Conservation (phyloP, 805 yeast species). For the Ogataea siamensis region DNA sequence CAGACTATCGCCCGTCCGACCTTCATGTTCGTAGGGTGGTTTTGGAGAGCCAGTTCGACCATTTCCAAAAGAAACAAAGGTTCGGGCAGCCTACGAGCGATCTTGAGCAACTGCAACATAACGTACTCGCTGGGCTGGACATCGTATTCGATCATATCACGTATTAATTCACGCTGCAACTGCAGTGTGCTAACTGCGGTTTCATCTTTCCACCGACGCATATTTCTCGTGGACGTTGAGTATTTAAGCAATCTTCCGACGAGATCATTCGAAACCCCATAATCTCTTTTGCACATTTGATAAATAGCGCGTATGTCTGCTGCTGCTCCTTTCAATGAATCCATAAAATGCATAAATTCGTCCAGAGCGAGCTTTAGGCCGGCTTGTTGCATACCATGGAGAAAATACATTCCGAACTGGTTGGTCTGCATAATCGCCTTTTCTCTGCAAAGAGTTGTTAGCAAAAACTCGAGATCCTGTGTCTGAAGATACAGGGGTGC, state of each 20-base stretch:
- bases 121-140: slow-evolving; percentile 8
- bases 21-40: slow-evolving; percentile 5
- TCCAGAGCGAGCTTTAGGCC: slow-evolving; percentile 8
- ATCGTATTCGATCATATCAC: slow-evolving; percentile 3
- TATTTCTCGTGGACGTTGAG: background rate
- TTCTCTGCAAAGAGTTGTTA: slow-evolving; percentile 4
- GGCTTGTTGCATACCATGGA: slow-evolving; percentile 11
- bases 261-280: background rate
- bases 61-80: slow-evolving; percentile 9
- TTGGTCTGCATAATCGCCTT: background rate
- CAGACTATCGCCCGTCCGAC: slow-evolving; percentile 3
- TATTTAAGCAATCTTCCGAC: background rate
- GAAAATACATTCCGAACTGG: slow-evolving; percentile 9
- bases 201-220: background rate
- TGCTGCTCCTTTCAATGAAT: slow-evolving; percentile 27
- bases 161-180: slow-evolving; percentile 38
- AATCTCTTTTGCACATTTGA: background rate
- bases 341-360: slow-evolving; percentile 12
- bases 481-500: slow-evolving; percentile 11
- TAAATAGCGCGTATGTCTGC: background rate
- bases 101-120: slow-evolving; percentile 4
- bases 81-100: slow-evolving; percentile 7
- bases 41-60: slow-evolving; percentile 9
- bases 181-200: background rate
- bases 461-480: slow-evolving; percentile 9